Percentiles rank a stretch among this genome's conserved stretches.
These are phyloP conservation scores for Heterobasidion occidentale DNA, from an alignment of 1,284 basidiomycete species.

Conservation along the genomic window DNA sequence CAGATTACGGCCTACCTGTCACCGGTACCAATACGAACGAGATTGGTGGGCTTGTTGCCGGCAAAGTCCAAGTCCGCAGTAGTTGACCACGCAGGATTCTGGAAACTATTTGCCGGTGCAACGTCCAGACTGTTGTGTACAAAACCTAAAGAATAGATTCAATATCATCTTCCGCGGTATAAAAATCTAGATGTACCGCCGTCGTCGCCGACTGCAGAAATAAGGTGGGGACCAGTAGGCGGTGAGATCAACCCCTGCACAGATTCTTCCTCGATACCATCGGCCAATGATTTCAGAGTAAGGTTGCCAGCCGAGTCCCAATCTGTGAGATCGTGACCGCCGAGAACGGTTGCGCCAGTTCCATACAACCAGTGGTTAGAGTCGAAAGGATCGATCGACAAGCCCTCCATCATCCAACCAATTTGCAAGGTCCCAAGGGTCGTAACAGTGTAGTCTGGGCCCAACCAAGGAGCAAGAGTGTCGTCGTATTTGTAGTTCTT, in stretches of 20 bases:
- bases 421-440: slow-evolving; percentile 27
- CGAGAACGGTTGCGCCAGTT: slow-evolving; percentile 52
- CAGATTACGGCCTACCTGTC: slow-evolving; percentile 23
- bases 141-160: slow-evolving; percentile 14
- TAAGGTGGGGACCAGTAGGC: slow-evolving; percentile 33
- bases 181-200: slow-evolving; percentile 27
- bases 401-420: slow-evolving; percentile 47
- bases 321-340: slow-evolving; percentile 43
- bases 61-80: slow-evolving; percentile 50
- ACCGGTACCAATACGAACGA: slow-evolving; percentile 44
- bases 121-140: slow-evolving; percentile 40
- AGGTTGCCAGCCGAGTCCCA: slow-evolving; percentile 57
- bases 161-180: background rate
- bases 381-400: slow-evolving; percentile 55
- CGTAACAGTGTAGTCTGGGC: slow-evolving; percentile 35
- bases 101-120: slow-evolving; percentile 33
- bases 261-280: slow-evolving; percentile 58
- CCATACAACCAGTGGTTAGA: slow-evolving; percentile 64
- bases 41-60: slow-evolving; percentile 42
- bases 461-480: slow-evolving; percentile 49
- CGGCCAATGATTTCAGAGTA: slow-evolving; percentile 49
- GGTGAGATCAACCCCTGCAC: slow-evolving; percentile 50
- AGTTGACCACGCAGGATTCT: slow-evolving; percentile 44
- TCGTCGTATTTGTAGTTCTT: slow-evolving; percentile 50
- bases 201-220: slow-evolving; percentile 54